Conservation (phyloP, 208 protist genomes). For the Zelonia costaricensis region DNA sequence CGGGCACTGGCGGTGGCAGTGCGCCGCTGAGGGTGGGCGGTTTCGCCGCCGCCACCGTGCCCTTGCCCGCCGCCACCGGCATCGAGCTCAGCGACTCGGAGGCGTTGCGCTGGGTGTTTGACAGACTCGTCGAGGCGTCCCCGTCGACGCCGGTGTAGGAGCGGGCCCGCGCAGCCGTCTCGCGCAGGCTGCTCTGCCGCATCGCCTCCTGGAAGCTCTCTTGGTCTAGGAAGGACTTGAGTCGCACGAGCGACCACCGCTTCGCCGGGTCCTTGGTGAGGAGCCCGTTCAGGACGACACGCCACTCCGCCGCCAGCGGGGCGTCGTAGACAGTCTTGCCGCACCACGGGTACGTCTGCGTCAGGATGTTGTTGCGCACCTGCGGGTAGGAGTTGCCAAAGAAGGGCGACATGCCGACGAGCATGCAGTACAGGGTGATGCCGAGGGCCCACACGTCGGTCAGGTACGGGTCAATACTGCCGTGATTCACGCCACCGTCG, state of each 20-base stretch:
- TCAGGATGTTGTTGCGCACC: constrained; percentile 41
- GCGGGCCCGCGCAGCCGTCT: not conserved
- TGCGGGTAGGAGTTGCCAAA: constrained; percentile 43
- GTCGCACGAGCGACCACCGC: constrained; percentile 55
- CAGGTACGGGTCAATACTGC: constrained; percentile 42
- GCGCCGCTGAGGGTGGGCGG: too few species aligned
- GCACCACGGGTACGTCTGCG: constrained; percentile 46
- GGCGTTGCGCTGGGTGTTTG: not conserved
- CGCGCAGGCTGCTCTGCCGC: constrained; percentile 5
- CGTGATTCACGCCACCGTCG: constrained; percentile 7
- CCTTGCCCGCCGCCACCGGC: not conserved
- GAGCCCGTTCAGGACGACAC: constrained; percentile 59
- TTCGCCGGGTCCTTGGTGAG: constrained; percentile 66
- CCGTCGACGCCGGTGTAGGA: not conserved
- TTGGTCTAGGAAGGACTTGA: constrained; percentile 60
- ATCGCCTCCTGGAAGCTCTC: constrained; percentile 33
- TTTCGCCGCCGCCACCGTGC: too few species aligned
- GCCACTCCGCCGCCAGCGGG: constrained; percentile 43
- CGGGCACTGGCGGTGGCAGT: too few species aligned
- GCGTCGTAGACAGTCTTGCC: constrained; percentile 27
- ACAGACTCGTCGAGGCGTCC: not conserved
- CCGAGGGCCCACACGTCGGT: constrained; percentile 86
- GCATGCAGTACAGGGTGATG: constrained; percentile 82
- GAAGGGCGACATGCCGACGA: constrained; percentile 75
- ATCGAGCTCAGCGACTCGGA: not conserved